Evolutionary conservation across 805 yeast genomes (phyloP).

Genomic region (Metschnikowia arizonensis): DNA sequence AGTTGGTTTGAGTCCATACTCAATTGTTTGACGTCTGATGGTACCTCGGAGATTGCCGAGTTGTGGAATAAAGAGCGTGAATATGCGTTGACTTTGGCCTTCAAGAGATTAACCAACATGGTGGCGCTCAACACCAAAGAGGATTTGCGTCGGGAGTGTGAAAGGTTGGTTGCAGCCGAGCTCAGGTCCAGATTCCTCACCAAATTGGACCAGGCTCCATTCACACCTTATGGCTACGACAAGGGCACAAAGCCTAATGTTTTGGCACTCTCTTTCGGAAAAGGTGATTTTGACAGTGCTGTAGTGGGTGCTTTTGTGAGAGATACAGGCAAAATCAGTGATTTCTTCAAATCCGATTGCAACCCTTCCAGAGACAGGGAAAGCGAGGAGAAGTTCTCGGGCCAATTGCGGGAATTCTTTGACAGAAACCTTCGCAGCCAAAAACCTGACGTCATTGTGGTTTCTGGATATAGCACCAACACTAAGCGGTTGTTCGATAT

Average conservation of each 20-base stretch:
- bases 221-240: constrained; percentile 70
- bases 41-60: constrained; percentile 67
- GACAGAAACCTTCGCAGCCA: constrained; percentile 50
- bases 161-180: constrained; percentile 60
- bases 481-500: constrained; percentile 58
- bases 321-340: constrained; percentile 75
- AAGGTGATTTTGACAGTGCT: constrained; percentile 81
- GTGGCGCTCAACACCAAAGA: constrained; percentile 78
- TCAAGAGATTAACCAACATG: constrained; percentile 61
- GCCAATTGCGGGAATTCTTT: constrained; percentile 64
- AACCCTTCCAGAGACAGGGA: constrained; percentile 52
- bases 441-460: constrained; percentile 82
- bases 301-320: constrained; percentile 76
- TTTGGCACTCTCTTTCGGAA: constrained; percentile 78
- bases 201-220: constrained; percentile 91
- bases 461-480: constrained; percentile 81
- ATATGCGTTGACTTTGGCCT: constrained; percentile 59
- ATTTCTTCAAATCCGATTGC: constrained; percentile 72
- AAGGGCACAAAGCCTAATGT: constrained; percentile 84
- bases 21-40: constrained; percentile 66
- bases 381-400: constrained; percentile 44
- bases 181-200: constrained; percentile 66
- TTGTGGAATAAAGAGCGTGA: constrained; percentile 81
- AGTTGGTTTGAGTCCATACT: constrained; percentile 40
- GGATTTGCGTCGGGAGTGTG: constrained; percentile 71